Evolutionary conservation across 2,329 filamentous ascomycete species (phyloP), one percentile per base, ranked within the genome.

Genomic region (Parastagonospora nodorum): DNA sequence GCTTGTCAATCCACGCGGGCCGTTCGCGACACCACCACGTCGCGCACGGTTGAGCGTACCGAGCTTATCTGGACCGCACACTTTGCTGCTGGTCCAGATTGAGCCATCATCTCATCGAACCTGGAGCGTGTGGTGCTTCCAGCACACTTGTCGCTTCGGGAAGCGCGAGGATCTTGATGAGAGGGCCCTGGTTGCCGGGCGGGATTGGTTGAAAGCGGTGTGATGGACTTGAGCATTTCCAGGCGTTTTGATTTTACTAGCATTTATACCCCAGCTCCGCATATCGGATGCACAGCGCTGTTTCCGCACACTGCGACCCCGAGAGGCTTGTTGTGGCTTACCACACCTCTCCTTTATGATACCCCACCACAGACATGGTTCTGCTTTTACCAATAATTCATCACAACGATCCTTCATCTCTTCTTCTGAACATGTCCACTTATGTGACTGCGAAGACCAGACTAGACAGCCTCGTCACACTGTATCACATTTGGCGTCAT

Each of bases 281-380:
- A 32, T 42, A 55, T 58, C 47, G 55, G 56, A 61, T 63, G 58
- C 56, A 61, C 57, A 58, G 57, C 52, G 50, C 48, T 53, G 50
- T 51, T 49, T 61, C 59, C 51, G 50, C 50, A 61, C 60, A 51
- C 58, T 59, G 60, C 54, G 53, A 58, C 57, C 58, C 58, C 54
- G 45, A 49, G 50, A 59, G 61, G 58, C 51, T 50, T 55, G 49
- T 47, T 50, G 60, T 67, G 64, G 64, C 66, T 64, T 60, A 55
- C 51, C 60, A 58, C 58, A 49, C 64, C 50, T 65, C 66, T 57
- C 64, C 51, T 55, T 58, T 63, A 57, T 64, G 67, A 72, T 70
- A 70, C 67, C 68, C 57, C 52, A 36, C 32, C 31, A 15, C 11
- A 37, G 19, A 12, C n/a, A 45, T 45, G 28, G 42, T 30, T 24